Base-by-base conservation (phyloP, 2,329 filamentous ascomycete genomes). In the Dothideomycetes sp. region DNA sequence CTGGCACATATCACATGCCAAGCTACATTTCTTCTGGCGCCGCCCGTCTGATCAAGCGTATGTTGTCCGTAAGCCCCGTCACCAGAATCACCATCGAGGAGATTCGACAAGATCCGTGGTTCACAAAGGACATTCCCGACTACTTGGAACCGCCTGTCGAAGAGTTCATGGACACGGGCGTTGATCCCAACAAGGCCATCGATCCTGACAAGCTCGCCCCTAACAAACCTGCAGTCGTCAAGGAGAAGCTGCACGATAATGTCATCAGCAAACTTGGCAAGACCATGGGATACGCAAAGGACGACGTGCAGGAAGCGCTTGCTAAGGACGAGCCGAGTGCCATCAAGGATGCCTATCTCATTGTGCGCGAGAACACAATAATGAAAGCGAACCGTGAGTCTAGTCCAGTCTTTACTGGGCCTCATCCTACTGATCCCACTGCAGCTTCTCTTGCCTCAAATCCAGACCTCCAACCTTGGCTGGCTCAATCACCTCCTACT, bases 271-370 rank as follows among this genome's bases (percentile, higher is more conserved):
- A 96, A 68, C 81, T 98, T 38, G 91, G 89, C 54, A 91, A 89
- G 65, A 95, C 87, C 1, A 96, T 98, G 88, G 91, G 91, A 44
- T 98, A 98, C 58, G 87, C 83, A 27, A 89, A 85, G 58, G 82
- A 82, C 45, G 91, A 98, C 66, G 89, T 98, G 38, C 84, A 95
- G 57, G 91, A 96, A 61, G 89, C 91, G 16, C 68, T 98, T 46
- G 81, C 83, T 53, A 87, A 86, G 41, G 79, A 91, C 38, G 91
- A 98, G 59, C 91, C 91, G 10, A 96, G 88, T 43, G 88, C 91
- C 9, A 95, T 98, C 69, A 98, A 98, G 65, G 91, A 98, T 63
- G 91, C 91, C 1, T 98, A 96, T 65, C 80, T 95, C 64, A 98
- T 98, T 59, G 86, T 98, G 18, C 79, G 89, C 38, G 91, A 98